Evolutionary conservation across 2,329 filamentous ascomycete genomes (phyloP).

Genomic region (Clarireedia monteithiana): DNA sequence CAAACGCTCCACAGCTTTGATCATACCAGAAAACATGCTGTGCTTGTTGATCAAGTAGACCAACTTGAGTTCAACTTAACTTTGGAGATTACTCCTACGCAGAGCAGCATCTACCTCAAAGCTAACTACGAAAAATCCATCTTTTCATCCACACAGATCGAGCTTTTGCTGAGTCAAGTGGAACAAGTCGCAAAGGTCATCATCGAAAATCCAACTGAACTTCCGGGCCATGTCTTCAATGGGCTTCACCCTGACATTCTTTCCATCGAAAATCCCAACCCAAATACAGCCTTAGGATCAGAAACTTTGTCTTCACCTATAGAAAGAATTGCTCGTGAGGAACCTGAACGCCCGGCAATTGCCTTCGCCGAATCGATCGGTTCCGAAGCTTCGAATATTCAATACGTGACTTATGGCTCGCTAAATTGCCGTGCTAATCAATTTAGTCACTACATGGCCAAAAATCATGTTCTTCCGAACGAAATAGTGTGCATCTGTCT

Average conservation of each 20-base stretch:
- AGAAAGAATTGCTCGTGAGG: slow-evolving; percentile 23
- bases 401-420: slow-evolving; percentile 52
- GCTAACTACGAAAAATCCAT: slow-evolving; percentile 46
- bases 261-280: slow-evolving; percentile 25
- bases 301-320: slow-evolving; percentile 24
- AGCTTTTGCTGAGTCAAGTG: slow-evolving; percentile 53
- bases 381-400: slow-evolving; percentile 28
- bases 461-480: slow-evolving; percentile 39
- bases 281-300: slow-evolving; percentile 7
- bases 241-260: slow-evolving; percentile 13
- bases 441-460: slow-evolving; percentile 49
- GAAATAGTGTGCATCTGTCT: slow-evolving; percentile 66
- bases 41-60: slow-evolving; percentile 55
- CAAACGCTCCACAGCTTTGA: slow-evolving; percentile 49
- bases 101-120: slow-evolving; percentile 39
- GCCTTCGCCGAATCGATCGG: slow-evolving; percentile 49
- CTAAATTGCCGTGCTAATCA: slow-evolving; percentile 58
- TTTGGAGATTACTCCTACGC: slow-evolving; percentile 64
- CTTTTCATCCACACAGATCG: slow-evolving; percentile 48
- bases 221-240: slow-evolving; percentile 12
- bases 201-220: slow-evolving; percentile 8
- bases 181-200: slow-evolving; percentile 42
- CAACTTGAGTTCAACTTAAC: slow-evolving; percentile 69
- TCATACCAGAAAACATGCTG: slow-evolving; percentile 35
- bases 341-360: slow-evolving; percentile 53